These are phyloP conservation scores for Barnettozyma populi DNA, from an alignment of 805 yeast genomes.

Conservation along the genomic window DNA sequence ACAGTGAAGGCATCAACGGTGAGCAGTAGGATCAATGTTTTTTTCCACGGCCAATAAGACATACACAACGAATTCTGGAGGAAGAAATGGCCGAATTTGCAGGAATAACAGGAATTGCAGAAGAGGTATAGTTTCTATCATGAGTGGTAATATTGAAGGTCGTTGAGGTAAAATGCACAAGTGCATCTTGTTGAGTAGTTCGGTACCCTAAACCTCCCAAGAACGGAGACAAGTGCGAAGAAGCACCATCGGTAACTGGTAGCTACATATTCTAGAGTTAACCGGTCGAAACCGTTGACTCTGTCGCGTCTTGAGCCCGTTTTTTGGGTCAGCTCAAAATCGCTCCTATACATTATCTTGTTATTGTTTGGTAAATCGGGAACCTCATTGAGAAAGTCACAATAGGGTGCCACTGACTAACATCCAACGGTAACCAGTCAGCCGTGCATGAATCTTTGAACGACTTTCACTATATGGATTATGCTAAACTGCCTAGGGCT, in stretches of 20 bases:
- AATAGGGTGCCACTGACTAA: constrained; percentile 12
- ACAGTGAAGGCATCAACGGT: constrained; percentile 16
- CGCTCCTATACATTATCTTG: too few relatives aligned
- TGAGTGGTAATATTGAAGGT: constrained; percentile 19
- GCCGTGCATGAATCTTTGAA: too few relatives aligned
- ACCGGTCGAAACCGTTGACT: constrained; percentile 11
- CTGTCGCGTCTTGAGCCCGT: constrained; percentile 13
- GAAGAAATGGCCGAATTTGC: constrained; percentile 15
- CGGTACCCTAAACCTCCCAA: constrained; percentile 13
- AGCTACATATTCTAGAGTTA: constrained; percentile 17
- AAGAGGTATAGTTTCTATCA: constrained; percentile 22
- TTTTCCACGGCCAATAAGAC: constrained; percentile 14
- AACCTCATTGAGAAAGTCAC: constrained; percentile 21
- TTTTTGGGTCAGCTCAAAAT: constrained; percentile 11
- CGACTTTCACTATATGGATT: too few relatives aligned
- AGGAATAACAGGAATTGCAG: constrained; percentile 17
- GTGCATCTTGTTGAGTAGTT: constrained; percentile 8
- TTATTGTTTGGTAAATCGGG: constrained; percentile 37
- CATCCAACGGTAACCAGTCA: constrained; percentile 13
- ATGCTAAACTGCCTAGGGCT: too few relatives aligned
- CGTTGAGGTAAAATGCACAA: constrained; percentile 18
- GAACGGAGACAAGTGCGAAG: constrained; percentile 14
- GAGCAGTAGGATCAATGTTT: constrained; percentile 13
- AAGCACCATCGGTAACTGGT: constrained; percentile 19
- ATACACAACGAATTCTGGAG: constrained; percentile 18